Conservation (phyloP, 768 basidiomycete genomes). For the Psilocybe cyanescens region DNA sequence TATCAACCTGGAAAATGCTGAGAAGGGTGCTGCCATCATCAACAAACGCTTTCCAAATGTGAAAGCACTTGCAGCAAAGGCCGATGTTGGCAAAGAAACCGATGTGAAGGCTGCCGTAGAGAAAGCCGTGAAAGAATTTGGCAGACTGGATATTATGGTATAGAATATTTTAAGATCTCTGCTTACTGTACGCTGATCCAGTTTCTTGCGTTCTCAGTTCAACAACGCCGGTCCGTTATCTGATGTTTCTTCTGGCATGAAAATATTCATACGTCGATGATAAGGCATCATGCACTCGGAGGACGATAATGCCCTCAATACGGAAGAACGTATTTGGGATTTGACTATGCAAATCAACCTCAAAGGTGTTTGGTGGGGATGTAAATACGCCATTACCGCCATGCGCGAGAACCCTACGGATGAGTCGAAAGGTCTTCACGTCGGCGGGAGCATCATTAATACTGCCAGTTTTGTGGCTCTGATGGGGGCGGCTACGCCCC, state of each 20-base stretch:
- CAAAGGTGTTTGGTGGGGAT: constrained; percentile 99
- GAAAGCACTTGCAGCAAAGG: constrained; percentile 69
- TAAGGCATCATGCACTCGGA: constrained; percentile 97
- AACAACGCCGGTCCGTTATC: constrained; percentile 77
- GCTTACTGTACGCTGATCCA: neutral
- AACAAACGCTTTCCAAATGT: constrained; percentile 67
- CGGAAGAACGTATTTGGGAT: constrained; percentile 97
- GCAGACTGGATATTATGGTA: constrained; percentile 96
- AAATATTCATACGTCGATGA: neutral
- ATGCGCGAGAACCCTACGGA: constrained; percentile 95
- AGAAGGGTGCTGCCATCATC: constrained; percentile 70
- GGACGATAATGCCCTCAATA: constrained; percentile 95
- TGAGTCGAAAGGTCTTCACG: constrained; percentile 74
- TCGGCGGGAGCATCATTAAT: constrained; percentile 94
- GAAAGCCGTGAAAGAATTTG: constrained; percentile 79
- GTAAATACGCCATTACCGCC: constrained; percentile 95
- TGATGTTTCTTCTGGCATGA: neutral
- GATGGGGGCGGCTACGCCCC: constrained; percentile 96
- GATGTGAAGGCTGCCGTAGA: constrained; percentile 87
- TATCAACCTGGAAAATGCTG: constrained; percentile 76
- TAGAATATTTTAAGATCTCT: constrained; percentile 20
- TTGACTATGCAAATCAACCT: constrained; percentile 92
- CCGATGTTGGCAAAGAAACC: constrained; percentile 88
- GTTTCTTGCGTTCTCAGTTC: constrained; percentile 56
- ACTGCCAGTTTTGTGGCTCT: constrained; percentile 97